These are phyloP conservation scores for Colletotrichum theobromicola DNA, from an alignment of 2,329 filamentous ascomycete species.

Conservation along the genomic window DNA sequence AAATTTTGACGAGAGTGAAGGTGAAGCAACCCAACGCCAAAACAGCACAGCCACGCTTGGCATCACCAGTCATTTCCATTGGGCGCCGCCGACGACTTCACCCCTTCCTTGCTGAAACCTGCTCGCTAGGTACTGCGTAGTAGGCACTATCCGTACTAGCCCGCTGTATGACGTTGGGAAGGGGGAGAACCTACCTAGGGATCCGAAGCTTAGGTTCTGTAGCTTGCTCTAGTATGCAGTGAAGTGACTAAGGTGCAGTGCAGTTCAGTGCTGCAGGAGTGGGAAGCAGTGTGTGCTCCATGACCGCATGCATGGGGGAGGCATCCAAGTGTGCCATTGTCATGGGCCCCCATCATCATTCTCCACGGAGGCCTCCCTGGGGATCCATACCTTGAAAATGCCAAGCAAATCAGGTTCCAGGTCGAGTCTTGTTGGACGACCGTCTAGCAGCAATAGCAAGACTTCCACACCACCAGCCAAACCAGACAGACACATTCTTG, in stretches of 20 bases:
- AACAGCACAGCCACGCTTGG: constrained; percentile 23
- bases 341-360: not conserved
- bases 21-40: constrained; percentile 5
- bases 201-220: not conserved
- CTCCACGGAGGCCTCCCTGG: not conserved
- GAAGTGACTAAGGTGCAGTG: not conserved
- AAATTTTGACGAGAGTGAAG: not conserved
- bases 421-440: not conserved
- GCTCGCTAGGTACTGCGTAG: not conserved
- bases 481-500: not conserved
- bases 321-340: not conserved
- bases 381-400: not conserved
- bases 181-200: not conserved
- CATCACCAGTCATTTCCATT: not conserved
- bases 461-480: not conserved
- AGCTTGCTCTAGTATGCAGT: not conserved
- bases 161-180: constrained; percentile 14
- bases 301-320: not conserved
- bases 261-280: not conserved
- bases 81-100: not conserved
- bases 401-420: not conserved
- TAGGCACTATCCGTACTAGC: constrained; percentile 3
- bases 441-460: not conserved
- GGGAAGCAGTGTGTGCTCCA: not conserved
- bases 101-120: constrained; percentile 18